Conservation (phyloP, 2,329 filamentous ascomycete genomes). For the Xylaria sp. region DNA sequence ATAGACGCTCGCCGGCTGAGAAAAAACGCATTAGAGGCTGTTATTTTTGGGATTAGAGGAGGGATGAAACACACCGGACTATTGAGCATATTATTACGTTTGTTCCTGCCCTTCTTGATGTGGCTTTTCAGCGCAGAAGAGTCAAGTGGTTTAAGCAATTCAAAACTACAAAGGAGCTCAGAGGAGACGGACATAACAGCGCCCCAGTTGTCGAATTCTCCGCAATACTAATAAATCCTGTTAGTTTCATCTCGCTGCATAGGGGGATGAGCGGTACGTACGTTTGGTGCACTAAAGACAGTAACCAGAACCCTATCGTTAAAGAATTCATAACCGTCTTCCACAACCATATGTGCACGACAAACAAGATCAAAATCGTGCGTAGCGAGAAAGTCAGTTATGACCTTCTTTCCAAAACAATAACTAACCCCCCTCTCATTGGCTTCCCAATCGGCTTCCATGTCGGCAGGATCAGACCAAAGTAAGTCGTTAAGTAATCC, state of each 20-base stretch:
- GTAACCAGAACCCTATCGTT: slow-evolving; percentile 94
- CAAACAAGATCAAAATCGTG: slow-evolving; percentile 99
- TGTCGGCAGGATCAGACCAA: slow-evolving; percentile 98
- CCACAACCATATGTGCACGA: slow-evolving; percentile 98
- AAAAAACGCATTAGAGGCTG: slow-evolving; percentile 34
- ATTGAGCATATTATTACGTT: slow-evolving; percentile 94
- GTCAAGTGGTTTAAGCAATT: slow-evolving; percentile 94
- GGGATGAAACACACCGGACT: slow-evolving; percentile 81
- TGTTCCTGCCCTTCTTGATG: slow-evolving; percentile 97
- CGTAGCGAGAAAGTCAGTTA: slow-evolving; percentile 91
- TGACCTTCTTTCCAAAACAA: slow-evolving; percentile 98
- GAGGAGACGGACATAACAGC: slow-evolving; percentile 98
- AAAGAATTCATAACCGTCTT: slow-evolving; percentile 99
- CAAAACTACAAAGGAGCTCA: slow-evolving; percentile 95
- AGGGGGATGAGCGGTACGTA: slow-evolving; percentile 60
- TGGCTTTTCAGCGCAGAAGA: slow-evolving; percentile 97
- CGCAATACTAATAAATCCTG: slow-evolving; percentile 77
- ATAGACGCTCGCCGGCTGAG: slow-evolving; percentile 65
- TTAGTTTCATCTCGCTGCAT: slow-evolving; percentile 43
- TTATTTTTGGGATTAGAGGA: neutral
- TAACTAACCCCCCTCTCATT: slow-evolving; percentile 98
- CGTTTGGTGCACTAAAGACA: slow-evolving; percentile 97
- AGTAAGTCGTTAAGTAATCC: slow-evolving; percentile 93
- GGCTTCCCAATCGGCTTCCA: slow-evolving; percentile 97
- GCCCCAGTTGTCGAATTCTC: slow-evolving; percentile 99